A percentile compares a stretch with the other conserved stretches of the same genome.
These are phyloP conservation scores for Astraeus odoratus DNA, from an alignment of 768 basidiomycete species.

Conservation along the genomic window DNA sequence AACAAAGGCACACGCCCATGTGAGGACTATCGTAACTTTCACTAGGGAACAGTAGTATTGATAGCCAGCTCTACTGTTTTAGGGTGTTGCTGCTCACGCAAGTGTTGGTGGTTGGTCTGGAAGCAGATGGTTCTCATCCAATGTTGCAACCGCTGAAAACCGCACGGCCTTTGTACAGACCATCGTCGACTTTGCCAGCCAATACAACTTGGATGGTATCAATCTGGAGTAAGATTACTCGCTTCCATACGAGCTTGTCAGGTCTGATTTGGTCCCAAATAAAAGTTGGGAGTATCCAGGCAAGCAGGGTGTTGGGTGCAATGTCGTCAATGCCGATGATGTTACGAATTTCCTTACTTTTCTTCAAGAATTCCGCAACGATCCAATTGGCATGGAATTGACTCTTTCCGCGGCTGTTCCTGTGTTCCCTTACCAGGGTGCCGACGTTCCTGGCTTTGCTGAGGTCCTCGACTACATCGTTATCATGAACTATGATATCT, in stretches of 20 bases:
- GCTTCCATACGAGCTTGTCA: neutral
- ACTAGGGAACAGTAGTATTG: neutral
- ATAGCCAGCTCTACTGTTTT: neutral
- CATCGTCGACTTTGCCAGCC: conserved; percentile 36
- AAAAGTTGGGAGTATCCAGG: conserved; percentile 84
- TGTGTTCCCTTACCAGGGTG: conserved; percentile 59
- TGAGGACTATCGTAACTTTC: too few species aligned
- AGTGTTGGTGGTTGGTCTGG: conserved; percentile 60
- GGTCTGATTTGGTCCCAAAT: neutral
- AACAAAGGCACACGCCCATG: conserved; percentile 3
- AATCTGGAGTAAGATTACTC: conserved; percentile 46
- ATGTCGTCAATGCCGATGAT: conserved; percentile 50
- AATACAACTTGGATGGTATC: conserved; percentile 50
- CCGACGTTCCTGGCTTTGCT: conserved; percentile 68
- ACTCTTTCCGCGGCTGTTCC: conserved; percentile 65
- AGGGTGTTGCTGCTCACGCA: conserved; percentile 47
- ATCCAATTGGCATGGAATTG: conserved; percentile 44
- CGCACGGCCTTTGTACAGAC: conserved; percentile 51
- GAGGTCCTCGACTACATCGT: conserved; percentile 58
- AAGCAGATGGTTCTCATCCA: conserved; percentile 47
- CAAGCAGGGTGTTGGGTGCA: conserved; percentile 60
- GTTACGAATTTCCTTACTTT: conserved; percentile 72
- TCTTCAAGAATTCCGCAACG: conserved; percentile 57
- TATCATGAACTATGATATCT: conserved; percentile 63
- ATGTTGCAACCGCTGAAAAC: conserved; percentile 41